Evolutionary conservation across 169 alveolate species (phyloP), one percentile per base, ranked within the genome.

Genomic region (Plasmodium berghei): DNA sequence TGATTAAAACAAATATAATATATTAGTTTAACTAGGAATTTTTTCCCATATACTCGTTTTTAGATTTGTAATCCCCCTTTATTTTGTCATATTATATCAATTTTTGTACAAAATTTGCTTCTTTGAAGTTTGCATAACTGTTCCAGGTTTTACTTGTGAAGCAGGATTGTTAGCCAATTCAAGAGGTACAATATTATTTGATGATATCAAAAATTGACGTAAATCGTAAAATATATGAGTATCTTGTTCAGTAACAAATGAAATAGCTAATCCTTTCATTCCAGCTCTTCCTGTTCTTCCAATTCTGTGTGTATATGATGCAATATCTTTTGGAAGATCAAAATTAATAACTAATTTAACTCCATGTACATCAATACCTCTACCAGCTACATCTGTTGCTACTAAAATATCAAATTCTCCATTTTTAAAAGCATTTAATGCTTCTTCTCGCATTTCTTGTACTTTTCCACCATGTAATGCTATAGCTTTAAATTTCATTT

Each of bases 221-320:
- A 98, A 93, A 89, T 97, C 99, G 62, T 95, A 95, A 94, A 96
- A 96, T 56, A 96, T n/a, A 40, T 73, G 95, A 20, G 96, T 91
- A 77, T 98, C 99, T n/a, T 96, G 97, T 46, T 95, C 98, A 1
- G 99, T 97, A 10, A 97, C 87, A 55, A 98, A 96, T 9, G 99
- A 97, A 5, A 96, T 96, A 6, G 99, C 99, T 83, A 96, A 88
- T 2, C 99, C 99, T 89, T 95, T 95, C 72, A 96, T 95, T 5
- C 99, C 99, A 1, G 99, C 99, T 55, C 99, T 95, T 8, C 99
- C 99, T 1, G 99, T 99, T 62, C 99, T 96, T 9, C 99, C 99
- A n/a, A 96, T 96, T 93, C 99, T 92, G 91, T 98, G 99, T 40
- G 97, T 94, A 89, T 98, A 98, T 66, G 98, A 97, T 88, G 96